Conservation (phyloP, 176 grass and related monocot genomes). For the Phyllostachys edulis region DNA sequence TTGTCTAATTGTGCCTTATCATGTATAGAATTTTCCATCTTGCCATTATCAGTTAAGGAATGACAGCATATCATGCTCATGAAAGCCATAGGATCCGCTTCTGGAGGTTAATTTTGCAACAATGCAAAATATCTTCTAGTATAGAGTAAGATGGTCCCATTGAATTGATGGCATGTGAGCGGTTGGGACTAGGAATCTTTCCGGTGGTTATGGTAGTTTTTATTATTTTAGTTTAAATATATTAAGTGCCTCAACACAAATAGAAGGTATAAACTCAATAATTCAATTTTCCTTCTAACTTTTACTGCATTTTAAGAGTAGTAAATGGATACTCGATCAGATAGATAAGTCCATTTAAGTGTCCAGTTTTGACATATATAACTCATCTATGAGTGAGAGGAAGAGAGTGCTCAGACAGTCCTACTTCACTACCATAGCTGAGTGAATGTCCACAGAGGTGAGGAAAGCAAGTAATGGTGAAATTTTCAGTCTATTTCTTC, state of each 20-base stretch:
- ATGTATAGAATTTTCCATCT: constrained; percentile 36
- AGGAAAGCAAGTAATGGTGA: background rate
- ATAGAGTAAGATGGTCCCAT: constrained; percentile 12
- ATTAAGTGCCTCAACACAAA: constrained; percentile 2
- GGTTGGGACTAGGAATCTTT: background rate
- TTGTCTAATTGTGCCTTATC: constrained; percentile 32
- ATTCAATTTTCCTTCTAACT: background rate
- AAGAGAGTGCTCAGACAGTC: background rate
- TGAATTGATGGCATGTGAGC: constrained; percentile 15
- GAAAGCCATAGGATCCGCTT: constrained; percentile 40
- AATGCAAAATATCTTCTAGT: constrained; percentile 31
- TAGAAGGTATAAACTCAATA: background rate
- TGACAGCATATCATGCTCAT: constrained; percentile 33
- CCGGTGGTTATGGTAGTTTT: background rate
- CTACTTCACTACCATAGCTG: background rate
- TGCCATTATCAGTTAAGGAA: constrained; percentile 43
- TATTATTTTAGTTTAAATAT: background rate
- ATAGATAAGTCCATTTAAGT: background rate
- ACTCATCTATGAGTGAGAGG: background rate
- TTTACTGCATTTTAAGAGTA: constrained; percentile 2
- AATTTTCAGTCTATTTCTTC: background rate
- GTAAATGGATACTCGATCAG: background rate
- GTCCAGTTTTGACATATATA: background rate
- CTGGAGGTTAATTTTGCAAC: constrained; percentile 5
- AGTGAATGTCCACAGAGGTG: background rate